phyloP scores from a whole-genome alignment of 2,329 filamentous ascomycete species.

The Scedosporium apiospermum region DNA sequence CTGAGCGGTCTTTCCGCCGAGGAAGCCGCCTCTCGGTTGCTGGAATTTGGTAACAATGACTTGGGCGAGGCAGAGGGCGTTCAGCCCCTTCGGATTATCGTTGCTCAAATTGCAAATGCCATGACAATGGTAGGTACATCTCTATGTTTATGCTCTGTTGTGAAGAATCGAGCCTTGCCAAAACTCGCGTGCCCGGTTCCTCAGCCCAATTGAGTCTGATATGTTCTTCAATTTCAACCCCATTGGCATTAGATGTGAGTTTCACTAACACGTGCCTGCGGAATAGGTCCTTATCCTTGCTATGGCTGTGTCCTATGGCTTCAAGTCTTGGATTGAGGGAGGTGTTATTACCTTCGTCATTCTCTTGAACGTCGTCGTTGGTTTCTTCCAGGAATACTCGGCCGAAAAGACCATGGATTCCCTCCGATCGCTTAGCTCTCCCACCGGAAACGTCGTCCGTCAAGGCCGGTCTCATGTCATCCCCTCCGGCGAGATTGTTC shows the following conservation, averaged over 20 bases:
- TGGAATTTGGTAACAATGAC: constrained; percentile 49
- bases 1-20: constrained; percentile 42
- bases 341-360: constrained; percentile 41
- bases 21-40: constrained; percentile 41
- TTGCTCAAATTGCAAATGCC: constrained; percentile 48
- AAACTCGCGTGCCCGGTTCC: no score
- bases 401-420: constrained; percentile 33
- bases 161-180: not conserved
- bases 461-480: constrained; percentile 22
- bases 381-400: constrained; percentile 31
- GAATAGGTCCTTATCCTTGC: constrained; percentile 42
- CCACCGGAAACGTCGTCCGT: constrained; percentile 27
- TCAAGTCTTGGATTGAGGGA: constrained; percentile 41
- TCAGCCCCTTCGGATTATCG: constrained; percentile 45
- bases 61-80: constrained; percentile 38
- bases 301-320: constrained; percentile 43
- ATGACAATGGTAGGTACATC: constrained; percentile 39
- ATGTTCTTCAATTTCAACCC: no score
- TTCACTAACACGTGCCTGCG: no score
- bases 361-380: constrained; percentile 40
- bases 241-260: no score
- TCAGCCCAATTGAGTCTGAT: no score
- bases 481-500: constrained; percentile 32
- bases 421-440: constrained; percentile 22
- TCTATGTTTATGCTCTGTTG: not conserved